Conservation (phyloP, 2,329 filamentous ascomycete genomes). For the Monosporascus sp. region DNA sequence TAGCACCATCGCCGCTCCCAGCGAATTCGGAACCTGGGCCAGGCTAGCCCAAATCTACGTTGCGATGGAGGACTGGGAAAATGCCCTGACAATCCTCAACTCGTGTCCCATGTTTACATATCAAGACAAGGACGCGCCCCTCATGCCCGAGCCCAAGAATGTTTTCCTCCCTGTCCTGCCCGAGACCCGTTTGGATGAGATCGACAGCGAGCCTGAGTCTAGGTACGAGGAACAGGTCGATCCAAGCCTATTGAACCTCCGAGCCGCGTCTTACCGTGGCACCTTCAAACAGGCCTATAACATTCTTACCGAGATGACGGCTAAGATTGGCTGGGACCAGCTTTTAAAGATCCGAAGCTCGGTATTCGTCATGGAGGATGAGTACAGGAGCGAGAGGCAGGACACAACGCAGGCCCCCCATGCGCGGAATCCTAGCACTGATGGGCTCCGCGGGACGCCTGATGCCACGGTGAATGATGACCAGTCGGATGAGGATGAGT, state of each 20-base stretch:
- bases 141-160: conserved; percentile 88
- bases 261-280: conserved; percentile 85
- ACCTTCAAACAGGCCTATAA: conserved; percentile 95
- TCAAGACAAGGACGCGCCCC: conserved; percentile 92
- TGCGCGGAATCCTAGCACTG: conserved; percentile 69
- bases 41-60: conserved; percentile 91
- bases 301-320: conserved; percentile 90
- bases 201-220: conserved; percentile 83
- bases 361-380: conserved; percentile 99
- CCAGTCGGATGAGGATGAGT: conserved; percentile 25
- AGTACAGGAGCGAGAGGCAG: conserved; percentile 86
- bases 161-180: conserved; percentile 81
- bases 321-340: conserved; percentile 97
- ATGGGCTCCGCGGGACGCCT: conserved; percentile 69
- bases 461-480: conserved; percentile 49
- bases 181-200: conserved; percentile 90
- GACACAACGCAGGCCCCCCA: conserved; percentile 44
- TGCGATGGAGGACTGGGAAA: conserved; percentile 90
- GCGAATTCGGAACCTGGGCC: conserved; percentile 96
- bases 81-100: conserved; percentile 90
- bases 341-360: conserved; percentile 90
- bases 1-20: conserved; percentile 89
- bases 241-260: conserved; percentile 75
- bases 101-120: conserved; percentile 99
- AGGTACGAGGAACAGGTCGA: conserved; percentile 82